Conservation (phyloP, 805 yeast species). For the Pichia thaimueangensis region DNA sequence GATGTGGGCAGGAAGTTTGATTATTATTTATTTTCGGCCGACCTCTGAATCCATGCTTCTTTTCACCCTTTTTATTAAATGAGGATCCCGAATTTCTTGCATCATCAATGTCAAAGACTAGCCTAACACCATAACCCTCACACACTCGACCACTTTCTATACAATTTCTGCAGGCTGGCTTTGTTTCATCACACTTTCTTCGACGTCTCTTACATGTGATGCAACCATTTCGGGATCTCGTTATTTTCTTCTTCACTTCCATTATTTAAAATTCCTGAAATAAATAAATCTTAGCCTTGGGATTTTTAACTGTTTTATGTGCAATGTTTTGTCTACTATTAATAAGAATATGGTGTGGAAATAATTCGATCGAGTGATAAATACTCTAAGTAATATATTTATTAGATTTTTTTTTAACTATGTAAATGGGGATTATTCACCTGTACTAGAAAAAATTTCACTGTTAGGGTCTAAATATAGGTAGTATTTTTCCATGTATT, state of each 20-base stretch:
- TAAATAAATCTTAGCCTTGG: no score
- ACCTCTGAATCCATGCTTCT: slow-evolving; percentile 38
- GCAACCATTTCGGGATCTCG: slow-evolving; percentile 51
- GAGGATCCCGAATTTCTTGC: slow-evolving; percentile 26
- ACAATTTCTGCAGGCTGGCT: slow-evolving; percentile 47
- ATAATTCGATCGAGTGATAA: no score
- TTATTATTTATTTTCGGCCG: slow-evolving; percentile 30
- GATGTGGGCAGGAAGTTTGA: background rate
- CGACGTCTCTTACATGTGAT: slow-evolving; percentile 52
- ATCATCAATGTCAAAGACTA: slow-evolving; percentile 47
- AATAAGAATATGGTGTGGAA: no score
- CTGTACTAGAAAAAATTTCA: no score
- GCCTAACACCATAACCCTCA: slow-evolving; percentile 43
- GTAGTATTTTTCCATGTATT: no score
- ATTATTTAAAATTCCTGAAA: no score
- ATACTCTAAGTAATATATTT: no score
- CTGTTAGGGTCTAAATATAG: no score
- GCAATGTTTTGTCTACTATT: no score
- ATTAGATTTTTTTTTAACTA: no score
- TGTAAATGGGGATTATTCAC: no score
- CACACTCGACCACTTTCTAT: slow-evolving; percentile 37
- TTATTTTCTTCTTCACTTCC: slow-evolving; percentile 18
- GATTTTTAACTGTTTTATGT: no score
- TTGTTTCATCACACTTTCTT: slow-evolving; percentile 51
- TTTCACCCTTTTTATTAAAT: slow-evolving; percentile 28